These are phyloP conservation scores for Closterium sp. DNA, from an alignment of 139 green algal species.

Conservation along the genomic window DNA sequence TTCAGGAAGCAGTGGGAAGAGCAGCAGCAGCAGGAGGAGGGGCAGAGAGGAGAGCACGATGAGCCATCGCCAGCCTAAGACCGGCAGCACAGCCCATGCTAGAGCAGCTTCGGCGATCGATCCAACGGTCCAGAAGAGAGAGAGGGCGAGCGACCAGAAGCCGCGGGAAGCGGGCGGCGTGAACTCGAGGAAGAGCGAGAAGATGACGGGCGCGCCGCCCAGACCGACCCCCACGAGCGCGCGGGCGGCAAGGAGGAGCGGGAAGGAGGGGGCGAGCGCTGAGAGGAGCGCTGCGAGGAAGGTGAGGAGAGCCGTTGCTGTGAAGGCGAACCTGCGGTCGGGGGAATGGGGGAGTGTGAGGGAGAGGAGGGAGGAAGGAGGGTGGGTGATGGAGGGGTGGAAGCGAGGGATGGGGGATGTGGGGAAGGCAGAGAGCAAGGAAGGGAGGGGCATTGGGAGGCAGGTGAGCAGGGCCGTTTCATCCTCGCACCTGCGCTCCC, in stretches of 20 bases:
- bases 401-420: too few relatives aligned
- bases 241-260: constrained; percentile 6
- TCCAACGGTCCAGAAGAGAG: constrained; percentile 49
- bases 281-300: constrained; percentile 15
- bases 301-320: background rate
- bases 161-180: constrained; percentile 20
- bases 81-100: constrained; percentile 17
- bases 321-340: background rate
- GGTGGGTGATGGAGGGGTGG: too few relatives aligned
- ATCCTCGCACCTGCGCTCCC: too few relatives aligned
- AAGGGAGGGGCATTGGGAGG: background rate
- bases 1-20: constrained; percentile 74
- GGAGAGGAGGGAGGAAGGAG: too few relatives aligned
- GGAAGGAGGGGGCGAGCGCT: constrained; percentile 27
- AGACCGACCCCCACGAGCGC: constrained; percentile 38
- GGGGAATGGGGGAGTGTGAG: background rate
- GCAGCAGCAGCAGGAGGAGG: constrained; percentile 58
- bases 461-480: background rate
- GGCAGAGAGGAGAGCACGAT: constrained; percentile 46
- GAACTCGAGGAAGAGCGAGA: constrained; percentile 56
- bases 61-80: constrained; percentile 12
- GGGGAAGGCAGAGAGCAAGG: too few relatives aligned
- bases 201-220: constrained; percentile 43
- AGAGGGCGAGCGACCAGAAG: constrained; percentile 45
- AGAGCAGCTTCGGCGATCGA: constrained; percentile 41